Percentiles rank a stretch among this genome's conserved stretches.
phyloP scores from a whole-genome alignment of 495 filamentous ascomycete genomes.

The Tirmania nivea region DNA sequence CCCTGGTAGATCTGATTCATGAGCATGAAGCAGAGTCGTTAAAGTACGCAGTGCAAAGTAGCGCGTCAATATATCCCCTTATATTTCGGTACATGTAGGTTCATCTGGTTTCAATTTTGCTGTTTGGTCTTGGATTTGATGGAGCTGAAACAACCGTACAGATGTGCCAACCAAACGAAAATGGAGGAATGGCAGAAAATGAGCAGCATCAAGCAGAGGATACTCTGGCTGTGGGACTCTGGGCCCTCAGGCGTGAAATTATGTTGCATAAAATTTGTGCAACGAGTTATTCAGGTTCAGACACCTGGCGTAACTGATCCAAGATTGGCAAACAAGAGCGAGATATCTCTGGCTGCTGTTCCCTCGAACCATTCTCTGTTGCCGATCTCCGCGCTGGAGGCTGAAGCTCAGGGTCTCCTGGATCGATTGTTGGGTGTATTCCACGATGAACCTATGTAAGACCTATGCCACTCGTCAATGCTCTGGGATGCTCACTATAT shows the following conservation, averaged over 20 bases:
- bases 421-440: constrained; percentile 74
- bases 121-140: not conserved
- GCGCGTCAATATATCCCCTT: constrained; percentile 76
- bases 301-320: constrained; percentile 72
- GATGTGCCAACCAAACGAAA: constrained; percentile 65
- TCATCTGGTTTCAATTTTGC: constrained; percentile 3
- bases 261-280: constrained; percentile 92
- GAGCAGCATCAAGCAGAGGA: constrained; percentile 67
- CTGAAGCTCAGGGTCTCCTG: constrained; percentile 70
- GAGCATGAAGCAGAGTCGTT: constrained; percentile 54
- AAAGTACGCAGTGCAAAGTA: constrained; percentile 61
- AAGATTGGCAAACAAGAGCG: constrained; percentile 62
- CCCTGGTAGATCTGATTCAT: constrained; percentile 49
- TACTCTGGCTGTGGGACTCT: constrained; percentile 70
- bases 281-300: constrained; percentile 78
- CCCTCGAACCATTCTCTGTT: constrained; percentile 61
- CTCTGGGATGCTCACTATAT: constrained; percentile 6
- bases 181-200: constrained; percentile 68
- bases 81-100: constrained; percentile 88
- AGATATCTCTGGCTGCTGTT: constrained; percentile 68
- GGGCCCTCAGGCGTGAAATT: constrained; percentile 56
- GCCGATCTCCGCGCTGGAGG: constrained; percentile 59
- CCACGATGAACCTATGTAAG: constrained; percentile 64
- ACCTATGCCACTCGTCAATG: constrained; percentile 2
- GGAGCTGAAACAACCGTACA: constrained; percentile 18